These are phyloP conservation scores for Diaporthe ilicicola DNA, from an alignment of 2,329 filamentous ascomycete genomes.

Conservation along the genomic window DNA sequence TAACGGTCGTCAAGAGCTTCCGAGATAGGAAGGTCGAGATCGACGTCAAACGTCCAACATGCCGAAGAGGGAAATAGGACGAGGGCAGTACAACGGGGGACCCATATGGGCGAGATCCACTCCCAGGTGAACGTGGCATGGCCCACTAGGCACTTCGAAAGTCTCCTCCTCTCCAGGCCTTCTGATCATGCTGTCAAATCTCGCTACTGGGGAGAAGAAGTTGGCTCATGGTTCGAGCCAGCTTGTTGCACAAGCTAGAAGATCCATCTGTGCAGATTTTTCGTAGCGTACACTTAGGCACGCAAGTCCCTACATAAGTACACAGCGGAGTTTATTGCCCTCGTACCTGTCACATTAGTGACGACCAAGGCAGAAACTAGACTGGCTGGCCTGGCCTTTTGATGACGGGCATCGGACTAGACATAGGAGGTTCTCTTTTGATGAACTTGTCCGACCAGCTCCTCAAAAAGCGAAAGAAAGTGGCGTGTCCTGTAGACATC, in stretches of 20 bases:
- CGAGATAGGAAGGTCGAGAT: slow-evolving; percentile 17
- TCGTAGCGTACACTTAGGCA: not conserved
- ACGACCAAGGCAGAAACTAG: not conserved
- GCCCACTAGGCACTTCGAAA: not conserved
- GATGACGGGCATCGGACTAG: not conserved
- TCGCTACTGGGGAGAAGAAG: not conserved
- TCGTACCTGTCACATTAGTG: not conserved
- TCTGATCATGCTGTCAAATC: not conserved
- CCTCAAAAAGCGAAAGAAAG: not conserved
- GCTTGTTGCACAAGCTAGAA: not conserved
- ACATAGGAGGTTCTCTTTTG: not conserved
- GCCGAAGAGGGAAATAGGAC: not conserved
- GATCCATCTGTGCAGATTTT: not conserved
- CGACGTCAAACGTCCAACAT: not conserved
- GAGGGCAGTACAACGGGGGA: not conserved
- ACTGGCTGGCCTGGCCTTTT: no score
- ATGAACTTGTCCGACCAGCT: no score
- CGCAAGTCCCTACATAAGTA: not conserved
- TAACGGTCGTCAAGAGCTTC: not conserved
- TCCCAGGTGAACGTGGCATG: not conserved
- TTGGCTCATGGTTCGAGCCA: not conserved
- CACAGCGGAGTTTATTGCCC: slow-evolving; percentile 7
- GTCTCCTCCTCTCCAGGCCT: not conserved
- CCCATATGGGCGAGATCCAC: slow-evolving; percentile 5
- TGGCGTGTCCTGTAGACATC: not conserved